Percentiles rank a stretch among this genome's conserved stretches.
These are phyloP conservation scores for Boletus rubescentipes DNA, from an alignment of 768 basidiomycete genomes.

Conservation along the genomic window DNA sequence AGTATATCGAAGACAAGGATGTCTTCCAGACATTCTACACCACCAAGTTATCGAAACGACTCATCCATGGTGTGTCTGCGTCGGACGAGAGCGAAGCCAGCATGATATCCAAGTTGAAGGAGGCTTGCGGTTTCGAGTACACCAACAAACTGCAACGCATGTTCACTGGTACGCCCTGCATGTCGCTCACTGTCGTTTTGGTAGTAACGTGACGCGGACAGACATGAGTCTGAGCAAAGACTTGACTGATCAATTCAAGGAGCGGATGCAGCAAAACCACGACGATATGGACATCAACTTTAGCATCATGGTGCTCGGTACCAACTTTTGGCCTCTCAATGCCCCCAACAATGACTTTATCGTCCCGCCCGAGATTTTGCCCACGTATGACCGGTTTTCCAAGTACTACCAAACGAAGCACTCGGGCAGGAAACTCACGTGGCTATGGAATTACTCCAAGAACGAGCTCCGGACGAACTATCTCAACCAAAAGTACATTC, in stretches of 20 bases:
- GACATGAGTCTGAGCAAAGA: slow-evolving; percentile 97
- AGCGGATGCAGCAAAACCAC: slow-evolving; percentile 85
- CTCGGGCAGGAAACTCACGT: slow-evolving; percentile 91
- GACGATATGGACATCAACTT: slow-evolving; percentile 89
- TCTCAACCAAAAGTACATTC: slow-evolving; percentile 90
- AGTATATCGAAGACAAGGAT: slow-evolving; percentile 98
- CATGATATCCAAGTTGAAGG: slow-evolving; percentile 98
- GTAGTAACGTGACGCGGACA: slow-evolving; percentile 31
- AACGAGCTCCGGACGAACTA: slow-evolving; percentile 95
- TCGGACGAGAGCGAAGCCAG: slow-evolving; percentile 96
- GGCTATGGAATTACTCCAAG: slow-evolving; percentile 98
- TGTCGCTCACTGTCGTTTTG: background rate
- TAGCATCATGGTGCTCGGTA: slow-evolving; percentile 90
- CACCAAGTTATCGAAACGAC: slow-evolving; percentile 88
- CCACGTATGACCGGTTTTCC: slow-evolving; percentile 88
- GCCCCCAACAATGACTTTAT: slow-evolving; percentile 83
- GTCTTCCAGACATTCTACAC: slow-evolving; percentile 99
- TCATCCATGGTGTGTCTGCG: slow-evolving; percentile 87
- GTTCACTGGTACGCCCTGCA: slow-evolving; percentile 75
- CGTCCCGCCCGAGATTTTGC: slow-evolving; percentile 83
- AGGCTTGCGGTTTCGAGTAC: slow-evolving; percentile 95
- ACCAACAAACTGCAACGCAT: slow-evolving; percentile 95
- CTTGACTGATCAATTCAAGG: slow-evolving; percentile 92
- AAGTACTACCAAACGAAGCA: slow-evolving; percentile 94
- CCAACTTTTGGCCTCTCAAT: slow-evolving; percentile 93